phyloP scores from a whole-genome alignment of 371 early-diverging fungal species.

The Mucor indicus region DNA sequence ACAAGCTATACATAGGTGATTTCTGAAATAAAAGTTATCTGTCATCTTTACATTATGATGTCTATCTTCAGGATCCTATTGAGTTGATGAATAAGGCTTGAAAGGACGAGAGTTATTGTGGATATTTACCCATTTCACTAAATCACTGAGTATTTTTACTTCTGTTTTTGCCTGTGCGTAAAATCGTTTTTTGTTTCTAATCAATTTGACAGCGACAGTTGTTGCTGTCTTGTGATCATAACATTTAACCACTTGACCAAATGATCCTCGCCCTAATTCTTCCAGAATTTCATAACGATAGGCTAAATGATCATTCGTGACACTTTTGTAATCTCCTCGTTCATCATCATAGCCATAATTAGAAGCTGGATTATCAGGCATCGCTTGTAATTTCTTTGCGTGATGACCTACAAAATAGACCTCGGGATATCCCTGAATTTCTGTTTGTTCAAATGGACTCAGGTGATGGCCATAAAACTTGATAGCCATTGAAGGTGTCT shows the following conservation, averaged over 20 bases:
- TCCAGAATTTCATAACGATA: conserved; percentile 92
- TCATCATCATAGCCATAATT: conserved; percentile 90
- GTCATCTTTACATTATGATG: conserved; percentile 84
- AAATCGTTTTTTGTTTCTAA: conserved; percentile 93
- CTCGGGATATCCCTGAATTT: conserved; percentile 72
- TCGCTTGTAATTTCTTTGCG: conserved; percentile 47
- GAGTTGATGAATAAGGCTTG: neutral
- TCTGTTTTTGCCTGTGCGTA: conserved; percentile 95
- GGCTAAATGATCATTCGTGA: conserved; percentile 82
- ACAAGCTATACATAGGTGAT: conserved; percentile 93
- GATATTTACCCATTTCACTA: conserved; percentile 61
- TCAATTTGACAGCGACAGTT: conserved; percentile 93
- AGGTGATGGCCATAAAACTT: conserved; percentile 46
- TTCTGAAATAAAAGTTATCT: conserved; percentile 89
- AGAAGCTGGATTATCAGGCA: conserved; percentile 40
- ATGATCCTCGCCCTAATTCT: conserved; percentile 94
- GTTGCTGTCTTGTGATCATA: conserved; percentile 86
- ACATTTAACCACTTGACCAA: conserved; percentile 96
- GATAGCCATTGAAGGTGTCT: conserved; percentile 30
- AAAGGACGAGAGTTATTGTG: neutral
- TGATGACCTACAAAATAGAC: conserved; percentile 83
- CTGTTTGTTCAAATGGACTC: conserved; percentile 74
- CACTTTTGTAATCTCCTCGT: conserved; percentile 88
- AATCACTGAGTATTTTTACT: conserved; percentile 81
- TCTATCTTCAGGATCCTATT: conserved; percentile 78